Evolutionary conservation across 768 basidiomycete species (phyloP).

Genomic region (Candolleomyces aberdarensis): DNA sequence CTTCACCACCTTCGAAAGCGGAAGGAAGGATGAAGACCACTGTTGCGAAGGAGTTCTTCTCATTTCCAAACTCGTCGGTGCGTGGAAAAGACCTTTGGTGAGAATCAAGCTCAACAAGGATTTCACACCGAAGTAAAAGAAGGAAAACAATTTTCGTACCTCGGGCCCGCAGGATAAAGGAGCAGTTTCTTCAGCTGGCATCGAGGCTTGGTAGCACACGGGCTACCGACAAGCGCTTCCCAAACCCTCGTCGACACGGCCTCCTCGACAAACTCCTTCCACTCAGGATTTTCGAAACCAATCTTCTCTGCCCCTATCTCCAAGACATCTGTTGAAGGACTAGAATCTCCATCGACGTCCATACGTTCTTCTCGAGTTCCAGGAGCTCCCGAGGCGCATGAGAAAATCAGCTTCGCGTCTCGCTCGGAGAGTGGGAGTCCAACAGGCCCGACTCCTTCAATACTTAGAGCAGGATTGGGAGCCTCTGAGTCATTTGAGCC

Average conservation of each 20-base stretch:
- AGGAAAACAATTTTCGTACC: slow-evolving; percentile 29
- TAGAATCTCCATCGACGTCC: slow-evolving; percentile 1
- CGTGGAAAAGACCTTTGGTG: neutral
- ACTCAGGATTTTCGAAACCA: slow-evolving; percentile 38
- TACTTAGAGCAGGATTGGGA: slow-evolving; percentile 39
- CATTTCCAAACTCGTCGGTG: slow-evolving; percentile 39
- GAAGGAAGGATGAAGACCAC: slow-evolving; percentile 47
- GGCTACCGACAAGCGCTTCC: slow-evolving; percentile 31
- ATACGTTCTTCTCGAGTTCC: slow-evolving; percentile 46
- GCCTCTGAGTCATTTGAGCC: slow-evolving; percentile 19
- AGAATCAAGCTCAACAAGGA: slow-evolving; percentile 19
- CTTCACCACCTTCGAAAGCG: slow-evolving; percentile 41
- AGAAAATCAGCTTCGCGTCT: slow-evolving; percentile 37
- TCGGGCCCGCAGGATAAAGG: slow-evolving; percentile 45
- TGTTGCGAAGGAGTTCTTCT: slow-evolving; percentile 49
- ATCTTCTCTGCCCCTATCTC: slow-evolving; percentile 41
- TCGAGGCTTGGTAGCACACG: slow-evolving; percentile 23
- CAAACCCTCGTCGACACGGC: slow-evolving; percentile 30
- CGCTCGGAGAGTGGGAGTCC: slow-evolving; percentile 39
- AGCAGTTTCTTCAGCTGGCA: slow-evolving; percentile 46
- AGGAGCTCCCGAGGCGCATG: slow-evolving; percentile 21
- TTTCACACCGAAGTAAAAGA: slow-evolving; percentile 17
- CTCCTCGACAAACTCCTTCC: slow-evolving; percentile 33
- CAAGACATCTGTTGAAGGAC: slow-evolving; percentile 31
- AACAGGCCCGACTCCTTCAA: slow-evolving; percentile 38